These are phyloP conservation scores for Fusarium sp. DNA, from an alignment of 2,329 filamentous ascomycete genomes.

Conservation along the genomic window DNA sequence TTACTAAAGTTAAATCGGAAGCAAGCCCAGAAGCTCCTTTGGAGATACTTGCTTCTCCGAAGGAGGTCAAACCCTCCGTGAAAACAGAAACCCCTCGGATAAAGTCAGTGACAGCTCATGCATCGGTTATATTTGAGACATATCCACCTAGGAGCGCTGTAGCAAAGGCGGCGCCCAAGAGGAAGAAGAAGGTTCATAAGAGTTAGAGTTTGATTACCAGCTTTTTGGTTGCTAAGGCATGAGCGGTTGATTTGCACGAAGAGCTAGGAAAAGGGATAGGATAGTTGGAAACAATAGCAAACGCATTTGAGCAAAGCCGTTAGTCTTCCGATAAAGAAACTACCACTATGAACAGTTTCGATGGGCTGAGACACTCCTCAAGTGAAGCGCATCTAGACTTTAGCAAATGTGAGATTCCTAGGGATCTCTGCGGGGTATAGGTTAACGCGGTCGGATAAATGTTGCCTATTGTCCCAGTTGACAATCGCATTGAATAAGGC, in stretches of 20 bases:
- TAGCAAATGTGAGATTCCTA: no score
- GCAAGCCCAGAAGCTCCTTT: background rate
- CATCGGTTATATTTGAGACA: background rate
- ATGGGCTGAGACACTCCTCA: no score
- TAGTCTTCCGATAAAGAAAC: background rate
- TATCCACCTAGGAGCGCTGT: background rate
- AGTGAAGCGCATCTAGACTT: no score
- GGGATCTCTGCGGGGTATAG: background rate
- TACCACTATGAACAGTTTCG: accelerated
- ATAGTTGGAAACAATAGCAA: background rate
- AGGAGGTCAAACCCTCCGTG: accelerated
- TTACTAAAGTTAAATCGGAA: accelerated
- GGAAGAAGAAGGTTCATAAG: no score
- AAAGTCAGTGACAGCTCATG: background rate
- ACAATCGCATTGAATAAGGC: no score
- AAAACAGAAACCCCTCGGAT: background rate
- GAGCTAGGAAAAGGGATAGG: accelerated
- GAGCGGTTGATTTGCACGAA: accelerated
- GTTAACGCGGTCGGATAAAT: background rate
- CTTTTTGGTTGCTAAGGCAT: accelerated
- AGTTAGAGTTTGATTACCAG: background rate
- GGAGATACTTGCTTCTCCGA: background rate
- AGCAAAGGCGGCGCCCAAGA: background rate
- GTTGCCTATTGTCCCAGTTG: background rate
- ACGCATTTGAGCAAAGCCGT: no score